These are phyloP conservation scores for Candida pseudocylindracea DNA, from an alignment of 1,139 yeast genomes.

Conservation along the genomic window DNA sequence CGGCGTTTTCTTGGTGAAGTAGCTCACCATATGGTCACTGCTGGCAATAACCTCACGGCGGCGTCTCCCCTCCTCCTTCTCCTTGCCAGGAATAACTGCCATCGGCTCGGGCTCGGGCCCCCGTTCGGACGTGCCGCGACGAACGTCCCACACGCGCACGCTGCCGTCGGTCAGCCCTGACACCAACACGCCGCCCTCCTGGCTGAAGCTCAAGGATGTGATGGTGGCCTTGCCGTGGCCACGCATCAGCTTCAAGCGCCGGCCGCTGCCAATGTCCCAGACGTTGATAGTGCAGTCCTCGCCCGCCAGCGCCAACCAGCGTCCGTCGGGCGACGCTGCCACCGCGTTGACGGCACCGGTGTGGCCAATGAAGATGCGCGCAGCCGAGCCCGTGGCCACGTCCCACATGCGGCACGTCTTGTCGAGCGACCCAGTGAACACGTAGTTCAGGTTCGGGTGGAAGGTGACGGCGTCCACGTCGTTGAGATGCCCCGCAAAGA, in stretches of 20 bases:
- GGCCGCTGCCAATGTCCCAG: constrained; percentile 91
- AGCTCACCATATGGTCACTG: constrained; percentile 81
- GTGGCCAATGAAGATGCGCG: constrained; percentile 87
- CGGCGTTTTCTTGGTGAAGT: constrained; percentile 84
- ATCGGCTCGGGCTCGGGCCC: constrained; percentile 70
- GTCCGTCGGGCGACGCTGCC: constrained; percentile 89
- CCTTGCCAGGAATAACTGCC: constrained; percentile 6
- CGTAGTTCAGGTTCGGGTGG: constrained; percentile 91
- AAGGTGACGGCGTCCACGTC: constrained; percentile 92
- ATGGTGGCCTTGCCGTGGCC: constrained; percentile 87
- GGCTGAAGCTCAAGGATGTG: constrained; percentile 66
- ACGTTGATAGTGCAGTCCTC: constrained; percentile 78
- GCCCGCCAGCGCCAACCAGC: constrained; percentile 92
- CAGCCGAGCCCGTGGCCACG: constrained; percentile 69
- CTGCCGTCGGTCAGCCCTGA: constrained; percentile 89
- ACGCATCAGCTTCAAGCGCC: constrained; percentile 58
- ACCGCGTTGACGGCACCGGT: constrained; percentile 69
- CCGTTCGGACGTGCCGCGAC: constrained; percentile 60
- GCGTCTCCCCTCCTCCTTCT: constrained; percentile 9
- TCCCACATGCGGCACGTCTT: constrained; percentile 98
- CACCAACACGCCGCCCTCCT: constrained; percentile 74
- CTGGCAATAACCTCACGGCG: constrained; percentile 61
- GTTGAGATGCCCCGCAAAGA: constrained; percentile 91
- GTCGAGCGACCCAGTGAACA: constrained; percentile 88
- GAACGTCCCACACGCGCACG: constrained; percentile 91